A percentile compares a stretch with the other conserved stretches of the same genome.
Conservation (phyloP, 305 asterid genomes). For the Fraxinus baroniana region DNA sequence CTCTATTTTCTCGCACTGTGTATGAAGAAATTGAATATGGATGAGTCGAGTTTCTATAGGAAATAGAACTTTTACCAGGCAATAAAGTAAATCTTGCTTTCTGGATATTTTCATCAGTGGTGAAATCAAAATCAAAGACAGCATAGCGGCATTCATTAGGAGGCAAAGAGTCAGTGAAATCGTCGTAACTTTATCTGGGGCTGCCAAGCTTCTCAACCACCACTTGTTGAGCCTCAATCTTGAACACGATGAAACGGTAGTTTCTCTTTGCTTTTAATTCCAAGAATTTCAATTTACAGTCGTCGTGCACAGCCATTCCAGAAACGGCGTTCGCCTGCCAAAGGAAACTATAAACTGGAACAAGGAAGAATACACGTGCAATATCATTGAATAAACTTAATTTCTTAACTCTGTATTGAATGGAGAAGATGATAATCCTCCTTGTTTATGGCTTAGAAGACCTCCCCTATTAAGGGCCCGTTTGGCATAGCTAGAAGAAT, state of each 20-base stretch:
- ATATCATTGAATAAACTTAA: neutral
- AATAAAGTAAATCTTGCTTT: constrained; percentile 42
- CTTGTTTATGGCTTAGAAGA: neutral
- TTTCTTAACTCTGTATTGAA: neutral
- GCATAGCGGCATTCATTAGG: constrained; percentile 40
- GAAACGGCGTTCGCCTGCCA: constrained; percentile 35
- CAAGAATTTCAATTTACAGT: constrained; percentile 35
- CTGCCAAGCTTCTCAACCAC: constrained; percentile 38
- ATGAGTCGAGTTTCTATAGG: neutral
- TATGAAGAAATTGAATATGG: neutral
- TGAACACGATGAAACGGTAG: constrained; percentile 35
- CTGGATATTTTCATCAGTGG: constrained; percentile 36
- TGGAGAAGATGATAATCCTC: neutral
- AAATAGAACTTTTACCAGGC: constrained; percentile 25
- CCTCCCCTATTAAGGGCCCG: neutral
- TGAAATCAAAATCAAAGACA: constrained; percentile 41
- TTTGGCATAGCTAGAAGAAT: too few species aligned
- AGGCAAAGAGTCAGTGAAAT: constrained; percentile 32
- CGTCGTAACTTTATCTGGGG: constrained; percentile 32
- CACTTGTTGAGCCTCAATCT: constrained; percentile 36
- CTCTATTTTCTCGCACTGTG: neutral
- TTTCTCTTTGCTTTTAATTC: constrained; percentile 45
- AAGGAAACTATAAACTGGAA: neutral
- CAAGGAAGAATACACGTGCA: neutral
- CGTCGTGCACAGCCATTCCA: constrained; percentile 40